phyloP scores from a whole-genome alignment of 495 filamentous ascomycete genomes.

The Lasiosphaeria hispida region DNA sequence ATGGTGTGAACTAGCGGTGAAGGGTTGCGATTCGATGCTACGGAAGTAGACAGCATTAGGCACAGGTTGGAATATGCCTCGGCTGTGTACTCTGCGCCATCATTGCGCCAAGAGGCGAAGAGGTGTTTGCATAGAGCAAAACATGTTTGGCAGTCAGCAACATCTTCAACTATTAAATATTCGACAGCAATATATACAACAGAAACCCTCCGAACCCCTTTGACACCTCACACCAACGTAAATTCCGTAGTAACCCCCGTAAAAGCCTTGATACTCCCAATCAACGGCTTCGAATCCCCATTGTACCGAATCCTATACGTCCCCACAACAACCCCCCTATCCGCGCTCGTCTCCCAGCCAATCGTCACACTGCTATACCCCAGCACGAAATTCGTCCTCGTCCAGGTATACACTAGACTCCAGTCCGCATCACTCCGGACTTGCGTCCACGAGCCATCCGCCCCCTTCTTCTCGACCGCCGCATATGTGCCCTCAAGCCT shows the following conservation, averaged over 20 bases:
- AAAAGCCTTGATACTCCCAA: conserved; percentile 70
- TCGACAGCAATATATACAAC: no score
- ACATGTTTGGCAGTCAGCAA: no score
- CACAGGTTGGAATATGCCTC: no score
- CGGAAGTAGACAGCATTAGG: no score
- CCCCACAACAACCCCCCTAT: conserved; percentile 48
- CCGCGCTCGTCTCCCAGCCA: conserved; percentile 65
- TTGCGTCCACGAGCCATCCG: conserved; percentile 59
- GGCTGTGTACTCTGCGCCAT: no score
- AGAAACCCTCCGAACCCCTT: neutral
- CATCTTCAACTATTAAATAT: no score
- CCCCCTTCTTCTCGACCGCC: conserved; percentile 61
- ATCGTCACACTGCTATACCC: conserved; percentile 78
- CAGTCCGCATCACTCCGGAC: conserved; percentile 77
- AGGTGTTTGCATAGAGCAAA: no score
- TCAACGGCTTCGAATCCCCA: conserved; percentile 70
- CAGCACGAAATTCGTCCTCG: conserved; percentile 64
- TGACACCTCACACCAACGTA: conserved; percentile 37
- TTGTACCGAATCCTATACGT: conserved; percentile 82
- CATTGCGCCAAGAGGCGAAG: no score
- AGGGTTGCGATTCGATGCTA: no score
- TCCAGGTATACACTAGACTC: conserved; percentile 79
- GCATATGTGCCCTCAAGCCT: conserved; percentile 77
- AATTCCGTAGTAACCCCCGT: conserved; percentile 68
- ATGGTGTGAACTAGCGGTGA: no score